These are phyloP conservation scores for Acanthamoeba royreba DNA, from an alignment of 208 protist species.

Conservation along the genomic window DNA sequence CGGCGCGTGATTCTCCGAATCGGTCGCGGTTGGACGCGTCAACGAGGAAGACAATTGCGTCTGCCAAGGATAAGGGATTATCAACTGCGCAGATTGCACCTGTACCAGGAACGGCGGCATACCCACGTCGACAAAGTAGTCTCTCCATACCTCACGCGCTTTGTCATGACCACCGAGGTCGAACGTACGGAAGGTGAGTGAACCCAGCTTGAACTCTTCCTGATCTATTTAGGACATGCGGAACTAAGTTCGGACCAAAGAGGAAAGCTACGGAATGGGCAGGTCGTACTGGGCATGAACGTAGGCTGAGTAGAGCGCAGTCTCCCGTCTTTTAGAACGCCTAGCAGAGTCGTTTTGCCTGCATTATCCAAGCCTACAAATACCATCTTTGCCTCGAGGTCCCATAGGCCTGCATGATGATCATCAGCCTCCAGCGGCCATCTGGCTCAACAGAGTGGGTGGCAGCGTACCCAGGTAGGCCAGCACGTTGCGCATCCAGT, in stretches of 20 bases:
- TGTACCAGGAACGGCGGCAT: conserved; percentile 66
- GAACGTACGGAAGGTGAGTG: conserved; percentile 98
- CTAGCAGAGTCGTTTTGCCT: conserved; percentile 99
- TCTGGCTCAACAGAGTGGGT: conserved; percentile 78
- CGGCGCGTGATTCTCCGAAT: conserved; percentile 93
- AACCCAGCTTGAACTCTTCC: conserved; percentile 97
- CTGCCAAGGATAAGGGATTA: neutral
- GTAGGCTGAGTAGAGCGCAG: conserved; percentile 83
- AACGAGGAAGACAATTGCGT: conserved; percentile 97
- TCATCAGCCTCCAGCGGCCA: neutral
- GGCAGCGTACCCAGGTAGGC: conserved; percentile 86
- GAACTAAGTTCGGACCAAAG: neutral
- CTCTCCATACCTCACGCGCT: conserved; percentile 96
- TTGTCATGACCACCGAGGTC: conserved; percentile 97
- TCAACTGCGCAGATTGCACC: neutral
- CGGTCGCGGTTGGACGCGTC: conserved; percentile 94
- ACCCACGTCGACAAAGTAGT: conserved; percentile 98
- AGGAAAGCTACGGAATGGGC: neutral
- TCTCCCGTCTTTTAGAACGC: conserved; percentile 88
- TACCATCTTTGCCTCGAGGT: conserved; percentile 93
- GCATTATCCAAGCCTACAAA: conserved; percentile 99
- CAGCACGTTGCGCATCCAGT: conserved; percentile 91
- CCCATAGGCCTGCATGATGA: conserved; percentile 72
- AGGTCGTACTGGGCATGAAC: conserved; percentile 82
- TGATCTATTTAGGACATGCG: conserved; percentile 63